These are phyloP conservation scores for Catenaria anguillulae DNA, from an alignment of 371 early-diverging fungal genomes.

Conservation along the genomic window DNA sequence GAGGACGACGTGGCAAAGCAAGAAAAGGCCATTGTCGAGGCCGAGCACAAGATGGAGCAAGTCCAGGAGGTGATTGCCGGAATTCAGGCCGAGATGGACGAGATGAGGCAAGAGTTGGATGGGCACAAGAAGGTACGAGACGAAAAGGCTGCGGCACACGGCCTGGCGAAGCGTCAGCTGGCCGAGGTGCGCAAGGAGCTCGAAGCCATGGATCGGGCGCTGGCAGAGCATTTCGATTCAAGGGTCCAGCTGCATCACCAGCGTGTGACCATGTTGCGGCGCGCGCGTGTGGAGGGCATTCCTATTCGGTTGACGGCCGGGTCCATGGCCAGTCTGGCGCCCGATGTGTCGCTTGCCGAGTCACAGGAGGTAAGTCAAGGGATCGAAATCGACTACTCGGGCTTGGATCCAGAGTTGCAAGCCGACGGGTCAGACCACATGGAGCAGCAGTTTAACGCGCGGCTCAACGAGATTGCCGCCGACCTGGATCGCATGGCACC, in stretches of 20 bases:
- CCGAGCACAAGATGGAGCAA: too few species aligned
- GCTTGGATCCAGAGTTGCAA: neutral
- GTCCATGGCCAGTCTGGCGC: constrained; percentile 43
- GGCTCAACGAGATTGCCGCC: constrained; percentile 38
- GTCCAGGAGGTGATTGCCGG: constrained; percentile 17
- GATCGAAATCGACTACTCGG: neutral
- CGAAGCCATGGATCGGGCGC: constrained; percentile 25
- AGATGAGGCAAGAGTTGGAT: constrained; percentile 12
- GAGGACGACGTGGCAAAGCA: neutral
- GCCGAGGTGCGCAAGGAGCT: constrained; percentile 8
- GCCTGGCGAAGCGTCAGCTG: neutral
- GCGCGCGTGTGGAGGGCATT: constrained; percentile 84
- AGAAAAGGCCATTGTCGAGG: constrained; percentile 1
- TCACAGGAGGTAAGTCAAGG: constrained; percentile 17
- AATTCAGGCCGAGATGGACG: too few species aligned
- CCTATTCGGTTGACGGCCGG: constrained; percentile 56
- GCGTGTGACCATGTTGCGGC: constrained; percentile 56
- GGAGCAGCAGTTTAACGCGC: constrained; percentile 52
- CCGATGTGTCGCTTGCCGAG: constrained; percentile 17
- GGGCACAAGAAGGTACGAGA: too few species aligned
- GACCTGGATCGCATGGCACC: constrained; percentile 82
- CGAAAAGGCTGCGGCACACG: too few species aligned
- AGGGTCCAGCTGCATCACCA: constrained; percentile 61
- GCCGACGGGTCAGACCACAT: constrained; percentile 21
- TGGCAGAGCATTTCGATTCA: constrained; percentile 49